Evolutionary conservation across 495 filamentous ascomycete genomes (phyloP), one percentile per base, ranked within the genome.

Genomic region (Parmelia sp.): DNA sequence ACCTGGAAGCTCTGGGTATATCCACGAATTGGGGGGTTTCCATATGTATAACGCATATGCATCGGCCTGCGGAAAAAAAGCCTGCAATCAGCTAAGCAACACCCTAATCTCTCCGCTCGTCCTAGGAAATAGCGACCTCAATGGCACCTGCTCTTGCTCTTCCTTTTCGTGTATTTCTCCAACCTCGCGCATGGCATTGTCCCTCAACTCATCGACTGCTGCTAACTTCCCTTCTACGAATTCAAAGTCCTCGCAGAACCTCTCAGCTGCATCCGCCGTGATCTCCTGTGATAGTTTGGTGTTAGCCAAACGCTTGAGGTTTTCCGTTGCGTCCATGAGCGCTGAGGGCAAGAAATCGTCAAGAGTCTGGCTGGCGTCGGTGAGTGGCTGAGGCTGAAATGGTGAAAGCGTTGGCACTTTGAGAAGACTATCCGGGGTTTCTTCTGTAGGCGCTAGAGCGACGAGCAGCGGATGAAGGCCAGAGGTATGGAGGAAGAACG

Each of bases 341-440:
- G 93, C 94, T 12, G 90, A 93, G 0, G 92, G 92, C 27, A 98
- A 80, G 75, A 96, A 97, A 67, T 90, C 86, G 73, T 98, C 95
- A 6, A 98, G 83, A 33, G 83, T 82, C 69, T 95, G 90, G 70
- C 87, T 88, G 10, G 87, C 86, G 42, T 77, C 72, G 17, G 81
- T 75, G 29, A 97, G 80, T 5, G 82, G 74, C 17, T 82, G 77
- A 0, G 86, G 83, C 62, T 89, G 84, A 71, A 92, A 86, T 25
- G 83, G 75, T 1, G 80, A 75, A 17, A 88, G 78, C 15, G 67
- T 74, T 23, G 79, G 76, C n/a, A 90, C 82, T 10, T 79, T 74
- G 27, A 77, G 73, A 9, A 85, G 72, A 51, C 80, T 70, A 17
- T 79, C 58, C 49, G 74, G 61, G 31, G 71, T 70, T 17, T 64